Evolutionary conservation across 495 filamentous ascomycete species (phyloP), one percentile per base, ranked within the genome.

Genomic region (Stereocaulon alpinum): DNA sequence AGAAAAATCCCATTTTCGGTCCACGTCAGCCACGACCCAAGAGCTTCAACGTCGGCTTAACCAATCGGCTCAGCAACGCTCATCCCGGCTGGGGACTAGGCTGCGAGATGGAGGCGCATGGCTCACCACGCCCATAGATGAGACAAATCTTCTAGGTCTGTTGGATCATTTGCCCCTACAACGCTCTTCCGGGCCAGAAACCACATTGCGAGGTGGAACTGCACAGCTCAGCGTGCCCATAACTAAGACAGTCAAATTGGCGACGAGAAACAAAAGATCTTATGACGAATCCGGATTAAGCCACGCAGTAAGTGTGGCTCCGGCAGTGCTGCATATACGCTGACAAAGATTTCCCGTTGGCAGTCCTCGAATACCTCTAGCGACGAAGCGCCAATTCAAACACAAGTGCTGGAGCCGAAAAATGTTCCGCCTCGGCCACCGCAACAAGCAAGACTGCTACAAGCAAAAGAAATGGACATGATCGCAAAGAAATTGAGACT

Each of bases 391-490:
- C 27, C 51, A 29, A 10, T 51, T 2, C 34, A 34, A 14, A 59
- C 56, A 18, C 56, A 59, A 34, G 22, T 43, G n/a, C 30, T 51
- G 24, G 56, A 42, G 14, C 20, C 20, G 14, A 18, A 20, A 5
- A 37, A 37, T 27, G 15, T 14, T 27, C 47, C 56, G 40, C 24
- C 29, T 22, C 44, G 4, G 29, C 63, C 9, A 42, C 40, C 4
- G 54, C 61, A 45, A 40, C 55, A 30, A 56, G 62, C 61, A 56
- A 62, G 55, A 32, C 64, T 68, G 15, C 56, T 42, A 40, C 63
- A 64, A 29, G 43, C 40, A 6, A 60, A 56, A 54, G 20, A 11
- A 40, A n/a, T 54, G 50, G 40, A 60, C 18, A 58, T 65, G 40
- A 27, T 20, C n/a, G 50, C 44, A 27, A 65, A 44, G 32, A 55